A percentile compares a stretch with the other conserved stretches of the same genome.
Conservation (phyloP, 441 rosid genomes). For the Bruguiera hainesii region DNA sequence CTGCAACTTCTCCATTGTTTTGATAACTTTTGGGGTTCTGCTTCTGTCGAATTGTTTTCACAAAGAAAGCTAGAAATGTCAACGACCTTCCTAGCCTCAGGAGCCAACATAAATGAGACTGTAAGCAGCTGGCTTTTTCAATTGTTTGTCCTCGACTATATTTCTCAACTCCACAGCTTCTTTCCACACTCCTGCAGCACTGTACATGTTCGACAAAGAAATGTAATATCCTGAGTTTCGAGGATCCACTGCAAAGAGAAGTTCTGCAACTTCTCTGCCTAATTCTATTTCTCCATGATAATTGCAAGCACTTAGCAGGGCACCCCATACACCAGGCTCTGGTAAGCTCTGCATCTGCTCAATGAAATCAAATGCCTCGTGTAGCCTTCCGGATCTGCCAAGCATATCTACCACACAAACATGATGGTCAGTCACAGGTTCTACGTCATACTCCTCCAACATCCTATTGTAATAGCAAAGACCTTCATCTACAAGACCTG, state of each 20-base stretch:
- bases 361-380: constrained; percentile 45
- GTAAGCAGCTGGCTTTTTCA: constrained; percentile 28
- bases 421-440: constrained; percentile 41
- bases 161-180: constrained; percentile 29
- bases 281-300: constrained; percentile 22
- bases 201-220: constrained; percentile 28
- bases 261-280: constrained; percentile 21
- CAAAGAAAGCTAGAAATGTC: too few species aligned
- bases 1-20: too few species aligned
- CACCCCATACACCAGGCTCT: constrained; percentile 49
- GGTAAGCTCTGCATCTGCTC: constrained; percentile 27
- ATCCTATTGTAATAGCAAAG: constrained; percentile 38
- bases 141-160: constrained; percentile 11
- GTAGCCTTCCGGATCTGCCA: constrained; percentile 47
- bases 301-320: constrained; percentile 49
- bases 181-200: constrained; percentile 27
- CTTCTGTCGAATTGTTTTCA: too few species aligned
- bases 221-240: constrained; percentile 13
- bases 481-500: constrained; percentile 42
- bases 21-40: too few species aligned
- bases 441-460: constrained; percentile 32
- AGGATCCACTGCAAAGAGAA: constrained; percentile 27
- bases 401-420: constrained; percentile 52
- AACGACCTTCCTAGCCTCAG: too few species aligned
- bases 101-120: constrained; percentile 28